Conservation (phyloP, 176 grass and related monocot genomes). For the Oryza brachyantha region DNA sequence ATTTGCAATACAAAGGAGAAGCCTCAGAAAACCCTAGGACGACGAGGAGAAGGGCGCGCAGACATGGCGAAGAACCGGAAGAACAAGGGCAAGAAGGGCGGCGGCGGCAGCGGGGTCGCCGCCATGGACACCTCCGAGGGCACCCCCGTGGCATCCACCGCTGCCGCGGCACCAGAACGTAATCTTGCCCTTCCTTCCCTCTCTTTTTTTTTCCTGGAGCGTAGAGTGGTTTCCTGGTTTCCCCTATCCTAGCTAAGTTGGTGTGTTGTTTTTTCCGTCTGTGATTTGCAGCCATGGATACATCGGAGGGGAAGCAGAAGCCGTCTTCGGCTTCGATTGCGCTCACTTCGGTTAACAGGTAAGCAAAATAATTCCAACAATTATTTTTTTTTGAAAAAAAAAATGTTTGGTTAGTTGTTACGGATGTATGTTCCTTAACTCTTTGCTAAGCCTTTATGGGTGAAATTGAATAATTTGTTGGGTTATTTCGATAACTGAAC, state of each 20-base stretch:
- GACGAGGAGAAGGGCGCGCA: slow-evolving; percentile 12
- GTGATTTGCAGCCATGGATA: slow-evolving; percentile 68
- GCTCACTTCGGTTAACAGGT: slow-evolving; percentile 60
- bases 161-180: slow-evolving; percentile 44
- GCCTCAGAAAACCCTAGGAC: slow-evolving; percentile 47
- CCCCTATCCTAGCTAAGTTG: not conserved
- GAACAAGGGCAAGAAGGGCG: slow-evolving; percentile 38
- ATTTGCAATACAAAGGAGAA: no score
- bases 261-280: not conserved
- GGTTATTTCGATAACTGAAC: not conserved
- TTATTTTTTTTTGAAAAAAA: not conserved
- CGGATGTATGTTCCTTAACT: not conserved
- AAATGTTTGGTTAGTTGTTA: not conserved
- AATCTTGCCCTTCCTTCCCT: not conserved
- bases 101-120: not conserved
- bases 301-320: slow-evolving; percentile 42
- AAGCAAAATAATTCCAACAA: not conserved
- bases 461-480: not conserved
- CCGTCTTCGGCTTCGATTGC: slow-evolving; percentile 11
- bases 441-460: not conserved
- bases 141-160: slow-evolving; percentile 2
- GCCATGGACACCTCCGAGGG: slow-evolving; percentile 59
- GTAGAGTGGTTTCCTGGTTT: not conserved
- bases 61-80: slow-evolving; percentile 86
- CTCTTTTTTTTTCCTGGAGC: not conserved